Evolutionary conservation across 805 yeast species (phyloP).

Genomic region (Pichia rugopelliculosa): DNA sequence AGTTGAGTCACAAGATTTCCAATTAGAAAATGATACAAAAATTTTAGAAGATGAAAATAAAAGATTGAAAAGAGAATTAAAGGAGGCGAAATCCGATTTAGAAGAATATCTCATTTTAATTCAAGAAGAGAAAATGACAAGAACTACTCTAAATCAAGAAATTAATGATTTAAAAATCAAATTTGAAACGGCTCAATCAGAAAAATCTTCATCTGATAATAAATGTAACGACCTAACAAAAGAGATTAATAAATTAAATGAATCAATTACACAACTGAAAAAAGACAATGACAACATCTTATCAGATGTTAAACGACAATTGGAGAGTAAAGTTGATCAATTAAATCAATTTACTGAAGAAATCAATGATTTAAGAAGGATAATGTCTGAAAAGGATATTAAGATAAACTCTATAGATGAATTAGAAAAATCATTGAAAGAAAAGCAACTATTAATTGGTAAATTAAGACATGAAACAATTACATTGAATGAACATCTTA

Average conservation of each 20-base stretch:
- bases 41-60: constrained; percentile 34
- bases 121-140: constrained; percentile 35
- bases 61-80: constrained; percentile 33
- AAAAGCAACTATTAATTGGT: constrained; percentile 74
- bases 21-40: constrained; percentile 33
- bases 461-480: constrained; percentile 93
- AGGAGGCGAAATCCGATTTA: constrained; percentile 28
- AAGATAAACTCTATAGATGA: constrained; percentile 25
- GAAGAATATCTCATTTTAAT: constrained; percentile 31
- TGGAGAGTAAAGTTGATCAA: constrained; percentile 16
- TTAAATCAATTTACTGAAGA: constrained; percentile 19
- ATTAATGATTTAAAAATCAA: constrained; percentile 28
- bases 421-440: constrained; percentile 51
- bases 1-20: constrained; percentile 31
- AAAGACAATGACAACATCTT: constrained; percentile 20
- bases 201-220: constrained; percentile 15
- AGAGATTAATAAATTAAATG: constrained; percentile 19
- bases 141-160: constrained; percentile 40
- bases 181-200: constrained; percentile 16
- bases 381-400: constrained; percentile 13
- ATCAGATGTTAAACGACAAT: constrained; percentile 10
- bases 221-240: constrained; percentile 20
- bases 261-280: constrained; percentile 15
- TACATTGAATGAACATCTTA: constrained; percentile 84
- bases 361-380: constrained; percentile 7